Evolutionary conservation across 2,329 filamentous ascomycete species (phyloP).

Genomic region (Elsinoe fawcettii): DNA sequence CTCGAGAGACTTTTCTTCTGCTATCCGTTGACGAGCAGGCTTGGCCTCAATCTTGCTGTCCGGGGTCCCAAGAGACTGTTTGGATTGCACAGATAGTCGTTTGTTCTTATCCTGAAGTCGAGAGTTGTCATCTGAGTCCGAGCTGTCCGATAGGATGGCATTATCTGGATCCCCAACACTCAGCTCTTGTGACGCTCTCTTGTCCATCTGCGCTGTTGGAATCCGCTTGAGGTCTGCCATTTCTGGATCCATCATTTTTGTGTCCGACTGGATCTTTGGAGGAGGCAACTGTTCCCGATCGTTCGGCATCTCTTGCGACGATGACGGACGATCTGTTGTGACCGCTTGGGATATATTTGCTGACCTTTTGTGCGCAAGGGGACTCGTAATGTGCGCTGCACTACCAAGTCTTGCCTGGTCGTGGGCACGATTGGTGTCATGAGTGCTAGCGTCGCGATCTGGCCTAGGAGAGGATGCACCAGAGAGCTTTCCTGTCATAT

Average conservation of each 20-base stretch:
- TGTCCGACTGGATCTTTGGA: constrained; percentile 4
- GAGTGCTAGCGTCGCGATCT: not conserved
- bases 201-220: not conserved
- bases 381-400: not conserved
- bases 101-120: not conserved
- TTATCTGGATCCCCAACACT: not conserved
- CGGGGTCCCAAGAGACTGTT: constrained; percentile 9
- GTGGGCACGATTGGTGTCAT: not conserved
- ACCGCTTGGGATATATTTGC: not conserved
- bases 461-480: not conserved
- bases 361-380: not conserved
- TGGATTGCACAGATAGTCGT: constrained; percentile 8
- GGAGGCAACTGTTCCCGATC: constrained; percentile 1
- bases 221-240: not conserved
- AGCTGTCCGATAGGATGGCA: constrained; percentile 1
- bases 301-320: not conserved
- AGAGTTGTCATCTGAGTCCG: not conserved
- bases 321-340: not conserved
- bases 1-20: constrained; percentile 11
- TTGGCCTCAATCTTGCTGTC: constrained; percentile 10
- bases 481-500: constrained; percentile 8
- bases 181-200: not conserved
- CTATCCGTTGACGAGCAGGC: not conserved
- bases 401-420: not conserved
- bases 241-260: not conserved